Evolutionary conservation across 257 asterid genomes (phyloP).

Genomic region (Osmanthus fragrans): DNA sequence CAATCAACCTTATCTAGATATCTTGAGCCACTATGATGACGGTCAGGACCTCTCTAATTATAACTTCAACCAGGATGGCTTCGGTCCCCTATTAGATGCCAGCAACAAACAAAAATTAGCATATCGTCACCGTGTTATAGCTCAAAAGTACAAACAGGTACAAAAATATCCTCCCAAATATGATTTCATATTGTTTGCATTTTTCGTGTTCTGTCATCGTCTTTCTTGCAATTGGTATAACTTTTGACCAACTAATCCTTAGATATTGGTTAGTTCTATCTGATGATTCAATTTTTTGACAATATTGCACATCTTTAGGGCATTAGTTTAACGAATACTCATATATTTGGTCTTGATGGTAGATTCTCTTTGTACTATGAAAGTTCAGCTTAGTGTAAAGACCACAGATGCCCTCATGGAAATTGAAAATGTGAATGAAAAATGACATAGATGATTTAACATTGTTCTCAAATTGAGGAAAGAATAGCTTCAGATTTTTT

Average conservation of each 20-base stretch:
- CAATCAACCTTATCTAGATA: slow-evolving; percentile 82
- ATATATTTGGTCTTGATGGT: neutral
- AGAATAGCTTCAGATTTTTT: too few species aligned
- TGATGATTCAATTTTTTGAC: neutral
- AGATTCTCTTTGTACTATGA: slow-evolving; percentile 5
- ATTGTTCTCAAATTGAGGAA: too few species aligned
- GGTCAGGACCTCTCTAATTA: slow-evolving; percentile 71
- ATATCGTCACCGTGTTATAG: slow-evolving; percentile 68
- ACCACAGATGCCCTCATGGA: neutral
- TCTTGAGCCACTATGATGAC: slow-evolving; percentile 63
- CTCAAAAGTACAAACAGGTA: slow-evolving; percentile 83
- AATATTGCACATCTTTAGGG: neutral
- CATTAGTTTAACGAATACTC: neutral
- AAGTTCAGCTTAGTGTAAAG: neutral
- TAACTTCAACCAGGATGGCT: slow-evolving; percentile 67
- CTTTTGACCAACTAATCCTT: neutral
- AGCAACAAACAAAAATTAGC: slow-evolving; percentile 70
- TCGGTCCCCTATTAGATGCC: slow-evolving; percentile 61
- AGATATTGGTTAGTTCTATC: neutral
- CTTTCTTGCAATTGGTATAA: neutral
- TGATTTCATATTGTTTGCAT: neutral
- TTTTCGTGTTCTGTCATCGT: slow-evolving; percentile 1
- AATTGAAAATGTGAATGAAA: neutral
- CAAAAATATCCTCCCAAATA: neutral
- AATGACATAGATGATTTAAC: neutral